phyloP scores from a whole-genome alignment of 202 grass and related monocot genomes.

The Zoysia matrella region DNA sequence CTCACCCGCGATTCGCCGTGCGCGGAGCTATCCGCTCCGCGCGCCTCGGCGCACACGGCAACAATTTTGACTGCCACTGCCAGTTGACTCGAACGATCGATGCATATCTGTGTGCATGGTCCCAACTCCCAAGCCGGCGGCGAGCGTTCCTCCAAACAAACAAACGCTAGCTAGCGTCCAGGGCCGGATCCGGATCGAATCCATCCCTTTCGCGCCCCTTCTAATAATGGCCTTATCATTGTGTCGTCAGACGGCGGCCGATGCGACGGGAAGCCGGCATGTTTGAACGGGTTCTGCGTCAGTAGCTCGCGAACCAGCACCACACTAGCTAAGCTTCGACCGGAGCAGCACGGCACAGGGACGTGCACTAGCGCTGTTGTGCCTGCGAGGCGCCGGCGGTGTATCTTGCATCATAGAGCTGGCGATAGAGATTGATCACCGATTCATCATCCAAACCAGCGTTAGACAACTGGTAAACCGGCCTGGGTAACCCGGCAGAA shows the following conservation, averaged over 20 bases:
- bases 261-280: slow-evolving; percentile 16
- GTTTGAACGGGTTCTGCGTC: slow-evolving; percentile 5
- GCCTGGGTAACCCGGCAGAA: neutral
- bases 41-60: neutral
- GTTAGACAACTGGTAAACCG: neutral
- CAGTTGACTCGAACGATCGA: neutral
- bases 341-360: slow-evolving; percentile 30
- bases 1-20: neutral
- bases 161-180: slow-evolving; percentile 9
- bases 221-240: slow-evolving; percentile 8
- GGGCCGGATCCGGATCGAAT: neutral
- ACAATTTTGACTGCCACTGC: neutral
- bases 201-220: neutral
- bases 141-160: neutral
- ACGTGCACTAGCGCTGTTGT: slow-evolving; percentile 5
- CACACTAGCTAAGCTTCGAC: slow-evolving; percentile 10
- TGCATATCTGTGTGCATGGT: neutral
- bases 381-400: slow-evolving; percentile 18
- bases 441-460: neutral
- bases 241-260: neutral
- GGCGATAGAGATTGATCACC: neutral
- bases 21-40: no score
- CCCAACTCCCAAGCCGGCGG: no score
- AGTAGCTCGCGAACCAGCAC: neutral
- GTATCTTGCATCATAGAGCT: neutral